Conservation (phyloP, 2,329 filamentous ascomycete genomes). For the Penicillium sp. region DNA sequence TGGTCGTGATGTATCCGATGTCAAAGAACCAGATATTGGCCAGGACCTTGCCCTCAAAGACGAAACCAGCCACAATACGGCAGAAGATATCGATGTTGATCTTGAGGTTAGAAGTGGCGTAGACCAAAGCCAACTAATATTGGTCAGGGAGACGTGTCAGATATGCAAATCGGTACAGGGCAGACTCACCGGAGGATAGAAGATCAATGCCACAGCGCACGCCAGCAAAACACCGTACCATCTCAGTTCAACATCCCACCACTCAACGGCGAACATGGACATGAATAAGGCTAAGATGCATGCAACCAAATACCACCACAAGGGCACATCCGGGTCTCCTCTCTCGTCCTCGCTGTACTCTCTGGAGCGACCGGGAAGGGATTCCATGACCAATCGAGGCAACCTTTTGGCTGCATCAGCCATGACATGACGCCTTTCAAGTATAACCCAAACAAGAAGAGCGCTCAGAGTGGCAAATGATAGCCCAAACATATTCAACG, state of each 20-base stretch:
- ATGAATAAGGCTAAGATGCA: slow-evolving; percentile 19
- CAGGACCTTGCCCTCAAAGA: slow-evolving; percentile 31
- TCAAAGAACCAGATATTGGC: slow-evolving; percentile 32
- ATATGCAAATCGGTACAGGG: not conserved
- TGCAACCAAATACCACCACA: slow-evolving; percentile 21
- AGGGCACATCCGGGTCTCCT: slow-evolving; percentile 14
- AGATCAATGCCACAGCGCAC: slow-evolving; percentile 20
- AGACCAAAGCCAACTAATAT: slow-evolving; percentile 22
- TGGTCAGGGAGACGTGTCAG: not conserved
- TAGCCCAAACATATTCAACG: slow-evolving; percentile 49
- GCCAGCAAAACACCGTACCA: slow-evolving; percentile 28
- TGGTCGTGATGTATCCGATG: slow-evolving; percentile 25
- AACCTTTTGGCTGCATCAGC: slow-evolving; percentile 8
- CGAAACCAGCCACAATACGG: slow-evolving; percentile 27
- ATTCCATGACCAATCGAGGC: slow-evolving; percentile 3
- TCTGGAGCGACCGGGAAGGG: slow-evolving; percentile 2
- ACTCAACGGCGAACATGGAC: slow-evolving; percentile 23
- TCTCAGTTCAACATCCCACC: slow-evolving; percentile 22
- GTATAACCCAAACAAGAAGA: slow-evolving; percentile 30
- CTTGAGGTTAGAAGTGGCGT: slow-evolving; percentile 25
- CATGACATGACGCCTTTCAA: slow-evolving; percentile 22
- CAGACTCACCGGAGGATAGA: slow-evolving; percentile 21
- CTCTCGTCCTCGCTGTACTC: not conserved
- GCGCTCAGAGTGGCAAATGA: slow-evolving; percentile 63
- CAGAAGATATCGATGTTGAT: slow-evolving; percentile 30